A percentile compares a stretch with the other conserved stretches of the same genome.
Evolutionary conservation across 805 yeast species (phyloP).

Genomic region (Pichia rugopelliculosa): DNA sequence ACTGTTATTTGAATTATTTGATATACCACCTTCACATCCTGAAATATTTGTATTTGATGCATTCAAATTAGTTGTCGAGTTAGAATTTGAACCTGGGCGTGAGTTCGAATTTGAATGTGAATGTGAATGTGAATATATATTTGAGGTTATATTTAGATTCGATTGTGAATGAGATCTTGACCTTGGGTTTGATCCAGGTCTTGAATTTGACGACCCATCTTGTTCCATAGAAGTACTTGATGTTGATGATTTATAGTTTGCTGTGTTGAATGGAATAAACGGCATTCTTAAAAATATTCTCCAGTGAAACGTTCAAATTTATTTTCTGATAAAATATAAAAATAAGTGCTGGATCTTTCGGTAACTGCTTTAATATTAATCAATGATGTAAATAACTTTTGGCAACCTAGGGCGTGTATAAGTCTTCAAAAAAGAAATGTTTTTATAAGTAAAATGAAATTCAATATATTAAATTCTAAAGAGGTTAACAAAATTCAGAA

Average conservation of each 20-base stretch:
- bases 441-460: too few relatives aligned
- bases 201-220: not conserved
- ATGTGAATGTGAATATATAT: not conserved
- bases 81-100: not conserved
- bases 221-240: conserved; percentile 1
- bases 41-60: not conserved
- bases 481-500: not conserved
- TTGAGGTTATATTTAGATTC: not conserved
- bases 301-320: not conserved
- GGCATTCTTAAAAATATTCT: conserved; percentile 1
- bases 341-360: too few relatives aligned
- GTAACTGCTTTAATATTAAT: too few relatives aligned
- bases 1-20: not conserved
- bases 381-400: too few relatives aligned
- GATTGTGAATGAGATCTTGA: not conserved
- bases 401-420: too few relatives aligned
- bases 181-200: not conserved
- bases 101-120: not conserved
- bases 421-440: too few relatives aligned
- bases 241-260: not conserved
- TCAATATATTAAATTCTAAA: too few relatives aligned
- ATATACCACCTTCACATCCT: not conserved
- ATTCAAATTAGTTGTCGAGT: not conserved
- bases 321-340: too few relatives aligned
- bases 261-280: conserved; percentile 5